A percentile compares a stretch with the other conserved stretches of the same genome.
phyloP scores from a whole-genome alignment of 2,329 filamentous ascomycete species.

The Furcasterigmium sp. region DNA sequence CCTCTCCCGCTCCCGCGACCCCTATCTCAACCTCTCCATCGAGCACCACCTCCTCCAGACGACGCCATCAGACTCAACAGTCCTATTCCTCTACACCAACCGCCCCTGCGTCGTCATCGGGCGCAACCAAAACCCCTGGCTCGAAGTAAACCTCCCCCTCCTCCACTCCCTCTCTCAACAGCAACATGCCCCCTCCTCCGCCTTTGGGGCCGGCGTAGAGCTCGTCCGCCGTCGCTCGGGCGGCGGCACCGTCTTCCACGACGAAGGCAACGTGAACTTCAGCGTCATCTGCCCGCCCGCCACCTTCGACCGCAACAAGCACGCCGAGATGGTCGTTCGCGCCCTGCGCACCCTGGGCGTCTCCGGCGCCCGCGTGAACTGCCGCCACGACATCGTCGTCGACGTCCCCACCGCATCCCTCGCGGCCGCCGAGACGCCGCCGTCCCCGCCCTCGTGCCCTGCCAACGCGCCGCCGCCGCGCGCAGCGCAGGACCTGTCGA shows the following conservation, averaged over 20 bases:
- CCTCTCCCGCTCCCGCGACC: conserved; percentile 63
- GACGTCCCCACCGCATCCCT: conserved; percentile 26
- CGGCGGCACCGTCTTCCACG: conserved; percentile 92
- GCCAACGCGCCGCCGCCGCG: background rate
- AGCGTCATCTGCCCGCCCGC: conserved; percentile 78
- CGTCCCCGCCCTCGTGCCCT: conserved; percentile 5
- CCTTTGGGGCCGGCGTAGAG: conserved; percentile 18
- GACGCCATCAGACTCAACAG: conserved; percentile 63
- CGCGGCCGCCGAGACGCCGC: background rate
- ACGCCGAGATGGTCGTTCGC: conserved; percentile 90
- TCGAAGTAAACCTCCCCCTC: conserved; percentile 72
- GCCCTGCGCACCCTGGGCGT: conserved; percentile 61
- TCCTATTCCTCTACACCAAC: conserved; percentile 88
- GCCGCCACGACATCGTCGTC: conserved; percentile 88
- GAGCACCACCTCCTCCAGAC: conserved; percentile 84
- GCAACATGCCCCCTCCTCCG: conserved; percentile 11
- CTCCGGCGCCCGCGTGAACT: conserved; percentile 68
- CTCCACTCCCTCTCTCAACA: conserved; percentile 29
- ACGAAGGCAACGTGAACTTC: conserved; percentile 90
- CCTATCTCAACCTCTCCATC: conserved; percentile 87
- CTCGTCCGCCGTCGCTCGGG: conserved; percentile 83
- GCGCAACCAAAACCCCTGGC: conserved; percentile 96
- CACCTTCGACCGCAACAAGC: conserved; percentile 75
- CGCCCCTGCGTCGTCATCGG: conserved; percentile 84
- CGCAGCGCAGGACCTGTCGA: conserved; percentile 12